A percentile compares a stretch with the other conserved stretches of the same genome.
Evolutionary conservation across 768 basidiomycete genomes (phyloP).

Genomic region (Amanita phalloides): DNA sequence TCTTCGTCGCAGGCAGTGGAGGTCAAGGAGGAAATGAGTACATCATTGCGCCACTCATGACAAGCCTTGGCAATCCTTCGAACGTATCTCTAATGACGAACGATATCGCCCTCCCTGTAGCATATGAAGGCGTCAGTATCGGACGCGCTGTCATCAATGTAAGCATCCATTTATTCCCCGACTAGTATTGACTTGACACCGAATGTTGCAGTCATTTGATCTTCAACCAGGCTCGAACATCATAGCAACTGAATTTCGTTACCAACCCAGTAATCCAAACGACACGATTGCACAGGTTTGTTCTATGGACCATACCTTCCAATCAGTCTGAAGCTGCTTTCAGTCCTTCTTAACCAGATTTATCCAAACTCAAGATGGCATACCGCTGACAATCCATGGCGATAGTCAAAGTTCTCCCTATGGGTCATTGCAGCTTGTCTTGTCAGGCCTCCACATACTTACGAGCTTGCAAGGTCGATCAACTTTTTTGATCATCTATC

Average conservation of each 20-base stretch:
- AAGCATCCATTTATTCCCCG: slow-evolving; percentile 11
- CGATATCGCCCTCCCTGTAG: slow-evolving; percentile 45
- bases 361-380: slow-evolving; percentile 35
- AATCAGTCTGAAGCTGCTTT: not conserved
- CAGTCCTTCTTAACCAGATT: slow-evolving; percentile 50
- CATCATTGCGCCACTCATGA: slow-evolving; percentile 45
- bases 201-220: slow-evolving; percentile 35
- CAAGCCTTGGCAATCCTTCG: slow-evolving; percentile 54
- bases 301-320: not conserved
- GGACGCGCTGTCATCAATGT: slow-evolving; percentile 53
- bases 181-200: not conserved
- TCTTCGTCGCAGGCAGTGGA: slow-evolving; percentile 55
- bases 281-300: slow-evolving; percentile 49
- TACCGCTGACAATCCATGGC: slow-evolving; percentile 49
- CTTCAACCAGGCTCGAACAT: slow-evolving; percentile 48
- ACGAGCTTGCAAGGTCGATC: slow-evolving; percentile 38
- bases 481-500: not conserved
- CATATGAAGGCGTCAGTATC: slow-evolving; percentile 43
- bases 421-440: slow-evolving; percentile 41
- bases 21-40: slow-evolving; percentile 50
- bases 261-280: slow-evolving; percentile 52
- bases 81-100: slow-evolving; percentile 54
- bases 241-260: slow-evolving; percentile 52
- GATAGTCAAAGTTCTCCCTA: slow-evolving; percentile 53
- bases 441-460: slow-evolving; percentile 39